Evolutionary conservation across 2,329 filamentous ascomycete species (phyloP).

Genomic region (Ophiostoma australiae): DNA sequence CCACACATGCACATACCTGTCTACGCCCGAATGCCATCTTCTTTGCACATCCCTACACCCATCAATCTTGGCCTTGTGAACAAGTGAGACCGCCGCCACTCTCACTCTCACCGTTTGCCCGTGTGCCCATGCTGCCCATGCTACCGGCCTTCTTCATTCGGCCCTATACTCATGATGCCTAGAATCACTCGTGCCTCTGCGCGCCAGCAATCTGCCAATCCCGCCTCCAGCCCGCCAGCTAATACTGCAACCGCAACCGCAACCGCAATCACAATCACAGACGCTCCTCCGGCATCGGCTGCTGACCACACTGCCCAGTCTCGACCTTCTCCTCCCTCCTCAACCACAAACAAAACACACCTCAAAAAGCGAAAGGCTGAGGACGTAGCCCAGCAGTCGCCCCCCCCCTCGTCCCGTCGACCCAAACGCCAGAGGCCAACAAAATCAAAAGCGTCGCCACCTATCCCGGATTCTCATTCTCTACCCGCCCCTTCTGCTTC

Average conservation of each 20-base stretch:
- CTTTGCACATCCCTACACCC: background rate
- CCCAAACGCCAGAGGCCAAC: slow-evolving; percentile 63
- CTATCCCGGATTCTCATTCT: slow-evolving; percentile 30
- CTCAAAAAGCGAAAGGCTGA: slow-evolving; percentile 14
- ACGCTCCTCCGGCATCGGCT: slow-evolving; percentile 32
- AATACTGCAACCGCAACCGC: slow-evolving; percentile 33
- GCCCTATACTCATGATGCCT: slow-evolving; percentile 73
- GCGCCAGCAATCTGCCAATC: slow-evolving; percentile 77
- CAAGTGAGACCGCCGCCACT: background rate
- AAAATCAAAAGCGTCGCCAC: slow-evolving; percentile 38
- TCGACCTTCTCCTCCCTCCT: slow-evolving; percentile 22
- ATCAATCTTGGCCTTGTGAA: background rate
- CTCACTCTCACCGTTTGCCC: slow-evolving; percentile 9
- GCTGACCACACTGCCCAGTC: slow-evolving; percentile 38
- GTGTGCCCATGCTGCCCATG: slow-evolving; percentile 28
- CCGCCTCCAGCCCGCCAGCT: slow-evolving; percentile 45
- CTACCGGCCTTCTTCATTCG: background rate
- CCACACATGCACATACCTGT: background rate
- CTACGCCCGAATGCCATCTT: background rate
- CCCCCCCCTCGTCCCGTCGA: slow-evolving; percentile 48
- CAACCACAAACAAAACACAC: slow-evolving; percentile 23
- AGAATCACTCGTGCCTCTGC: slow-evolving; percentile 95
- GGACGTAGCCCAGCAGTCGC: background rate
- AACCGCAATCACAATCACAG: slow-evolving; percentile 39
- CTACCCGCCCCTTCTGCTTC: slow-evolving; percentile 36